These are phyloP conservation scores for Aureobasidium sp. DNA, from an alignment of 2,329 filamentous ascomycete species.

Conservation along the genomic window DNA sequence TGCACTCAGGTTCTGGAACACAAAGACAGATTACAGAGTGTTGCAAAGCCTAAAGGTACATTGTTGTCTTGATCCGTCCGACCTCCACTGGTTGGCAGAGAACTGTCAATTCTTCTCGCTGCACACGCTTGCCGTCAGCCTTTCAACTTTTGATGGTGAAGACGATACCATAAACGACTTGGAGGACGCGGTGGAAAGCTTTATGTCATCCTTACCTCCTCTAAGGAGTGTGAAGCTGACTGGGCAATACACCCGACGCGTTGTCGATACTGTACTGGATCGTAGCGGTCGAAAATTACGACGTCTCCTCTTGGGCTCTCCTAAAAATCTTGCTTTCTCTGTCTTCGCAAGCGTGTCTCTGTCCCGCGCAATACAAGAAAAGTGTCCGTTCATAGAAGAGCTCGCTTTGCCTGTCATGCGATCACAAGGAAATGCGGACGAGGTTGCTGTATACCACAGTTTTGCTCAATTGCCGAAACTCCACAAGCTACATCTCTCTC, in stretches of 20 bases:
- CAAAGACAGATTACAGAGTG: neutral
- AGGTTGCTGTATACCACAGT: neutral
- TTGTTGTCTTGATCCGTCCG: neutral
- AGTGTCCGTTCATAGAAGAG: neutral
- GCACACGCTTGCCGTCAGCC: neutral
- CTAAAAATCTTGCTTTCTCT: neutral
- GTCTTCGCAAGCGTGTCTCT: neutral
- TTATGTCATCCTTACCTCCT: neutral
- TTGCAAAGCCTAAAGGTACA: neutral
- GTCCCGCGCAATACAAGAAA: neutral
- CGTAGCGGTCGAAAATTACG: neutral
- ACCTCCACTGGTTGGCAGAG: neutral
- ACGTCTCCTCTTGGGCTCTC: neutral
- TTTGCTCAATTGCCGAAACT: neutral
- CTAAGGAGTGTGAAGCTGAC: neutral
- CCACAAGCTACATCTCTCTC: neutral
- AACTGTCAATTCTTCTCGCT: neutral
- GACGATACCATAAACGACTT: neutral
- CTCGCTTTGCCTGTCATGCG: neutral
- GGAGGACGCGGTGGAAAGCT: neutral
- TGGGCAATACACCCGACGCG: neutral
- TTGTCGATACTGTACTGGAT: neutral
- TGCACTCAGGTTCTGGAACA: neutral
- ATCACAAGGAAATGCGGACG: neutral
- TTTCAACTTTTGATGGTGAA: neutral